These are phyloP conservation scores for Teunomyces cretensis DNA, from an alignment of 805 yeast species.

Conservation along the genomic window DNA sequence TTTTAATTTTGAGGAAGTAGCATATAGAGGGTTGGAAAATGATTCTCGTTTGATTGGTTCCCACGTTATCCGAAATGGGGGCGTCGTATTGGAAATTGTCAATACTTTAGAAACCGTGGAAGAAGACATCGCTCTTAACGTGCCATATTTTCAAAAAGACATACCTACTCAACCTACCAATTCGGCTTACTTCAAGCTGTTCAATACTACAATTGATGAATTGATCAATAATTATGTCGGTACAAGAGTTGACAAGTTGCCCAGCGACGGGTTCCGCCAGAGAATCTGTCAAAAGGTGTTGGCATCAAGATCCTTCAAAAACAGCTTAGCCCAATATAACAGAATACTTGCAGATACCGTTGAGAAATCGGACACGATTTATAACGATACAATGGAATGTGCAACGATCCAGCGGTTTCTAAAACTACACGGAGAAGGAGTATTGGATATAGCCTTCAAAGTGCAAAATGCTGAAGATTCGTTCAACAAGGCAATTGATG, in stretches of 20 bases:
- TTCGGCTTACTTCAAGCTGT: neutral
- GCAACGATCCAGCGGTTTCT: constrained; percentile 24
- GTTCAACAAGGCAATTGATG: constrained; percentile 45
- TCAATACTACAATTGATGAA: constrained; percentile 12
- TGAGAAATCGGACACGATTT: constrained; percentile 15
- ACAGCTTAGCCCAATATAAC: constrained; percentile 9
- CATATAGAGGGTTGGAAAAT: constrained; percentile 67
- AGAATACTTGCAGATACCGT: constrained; percentile 13
- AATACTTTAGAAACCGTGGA: constrained; percentile 37
- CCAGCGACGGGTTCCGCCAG: constrained; percentile 6
- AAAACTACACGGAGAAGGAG: constrained; percentile 69
- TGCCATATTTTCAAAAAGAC: constrained; percentile 13
- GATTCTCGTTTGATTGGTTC: constrained; percentile 55
- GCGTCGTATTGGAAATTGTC: constrained; percentile 49
- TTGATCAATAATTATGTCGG: constrained; percentile 46
- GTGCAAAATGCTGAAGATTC: constrained; percentile 52
- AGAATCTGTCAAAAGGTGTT: constrained; percentile 14
- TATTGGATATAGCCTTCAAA: constrained; percentile 71
- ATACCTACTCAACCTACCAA: constrained; percentile 3
- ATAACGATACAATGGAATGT: constrained; percentile 17
- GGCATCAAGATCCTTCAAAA: constrained; percentile 12
- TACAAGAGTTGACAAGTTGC: constrained; percentile 13
- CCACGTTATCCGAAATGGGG: constrained; percentile 61
- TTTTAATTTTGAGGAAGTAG: constrained; percentile 65
- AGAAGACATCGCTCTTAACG: constrained; percentile 12